phyloP scores from a whole-genome alignment of 1,284 basidiomycete species.

The Leccinum fallax region DNA sequence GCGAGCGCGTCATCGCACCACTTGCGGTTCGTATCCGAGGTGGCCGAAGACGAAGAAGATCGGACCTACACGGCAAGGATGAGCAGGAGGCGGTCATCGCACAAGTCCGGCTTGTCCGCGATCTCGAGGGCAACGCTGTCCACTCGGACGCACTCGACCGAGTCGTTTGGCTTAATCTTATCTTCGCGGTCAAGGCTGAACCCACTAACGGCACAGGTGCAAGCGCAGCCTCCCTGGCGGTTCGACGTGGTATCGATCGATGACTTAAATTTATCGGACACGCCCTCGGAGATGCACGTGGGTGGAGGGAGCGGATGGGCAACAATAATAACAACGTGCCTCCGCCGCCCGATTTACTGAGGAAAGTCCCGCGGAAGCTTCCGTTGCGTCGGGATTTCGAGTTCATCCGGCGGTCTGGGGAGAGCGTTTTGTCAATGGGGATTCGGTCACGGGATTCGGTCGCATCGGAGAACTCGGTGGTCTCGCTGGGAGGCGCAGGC shows the following conservation, averaged over 20 bases:
- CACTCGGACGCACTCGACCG: slow-evolving; percentile 46
- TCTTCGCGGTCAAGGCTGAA: slow-evolving; percentile 34
- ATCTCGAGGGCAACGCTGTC: slow-evolving; percentile 25
- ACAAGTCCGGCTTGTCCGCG: slow-evolving; percentile 26
- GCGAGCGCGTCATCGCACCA: slow-evolving; percentile 20
- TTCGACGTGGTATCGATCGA: slow-evolving; percentile 72
- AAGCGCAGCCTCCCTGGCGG: slow-evolving; percentile 49
- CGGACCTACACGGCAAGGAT: slow-evolving; percentile 13
- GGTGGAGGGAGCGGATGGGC: no score
- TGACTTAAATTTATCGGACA: slow-evolving; percentile 72
- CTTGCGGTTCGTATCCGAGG: slow-evolving; percentile 35
- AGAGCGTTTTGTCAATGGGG: slow-evolving; percentile 17
- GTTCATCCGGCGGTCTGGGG: not conserved
- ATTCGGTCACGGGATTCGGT: slow-evolving; percentile 59
- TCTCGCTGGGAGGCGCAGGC: slow-evolving; percentile 39
- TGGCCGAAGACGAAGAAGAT: slow-evolving; percentile 37
- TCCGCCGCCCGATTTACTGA: no score
- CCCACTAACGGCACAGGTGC: slow-evolving; percentile 34
- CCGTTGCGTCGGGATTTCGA: no score
- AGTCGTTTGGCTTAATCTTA: slow-evolving; percentile 51
- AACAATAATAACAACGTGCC: no score
- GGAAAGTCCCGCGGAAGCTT: no score
- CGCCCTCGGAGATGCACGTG: slow-evolving; percentile 16
- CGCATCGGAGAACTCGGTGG: slow-evolving; percentile 46
- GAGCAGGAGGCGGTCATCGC: slow-evolving; percentile 18